Evolutionary conservation across 768 basidiomycete genomes (phyloP).

Genomic region (Omphalotus guepiniiformis): DNA sequence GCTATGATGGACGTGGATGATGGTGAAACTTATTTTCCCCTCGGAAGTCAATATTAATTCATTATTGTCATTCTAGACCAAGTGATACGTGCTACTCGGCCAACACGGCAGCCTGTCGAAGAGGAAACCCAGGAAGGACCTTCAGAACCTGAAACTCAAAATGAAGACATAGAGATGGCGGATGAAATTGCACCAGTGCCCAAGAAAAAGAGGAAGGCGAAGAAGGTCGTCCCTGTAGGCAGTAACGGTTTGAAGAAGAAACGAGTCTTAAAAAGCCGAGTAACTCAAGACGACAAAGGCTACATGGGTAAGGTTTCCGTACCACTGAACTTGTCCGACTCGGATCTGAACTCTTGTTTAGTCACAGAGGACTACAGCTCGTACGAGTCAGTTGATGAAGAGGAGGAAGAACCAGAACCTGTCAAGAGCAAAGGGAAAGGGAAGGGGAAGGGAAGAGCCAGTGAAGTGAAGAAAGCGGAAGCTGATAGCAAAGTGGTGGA

Average conservation of each 20-base stretch:
- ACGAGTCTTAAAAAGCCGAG: conserved; percentile 56
- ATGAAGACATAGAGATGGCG: conserved; percentile 25
- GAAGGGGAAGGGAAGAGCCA: conserved; percentile 23
- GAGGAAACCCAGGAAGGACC: conserved; percentile 22
- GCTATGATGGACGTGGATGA: conserved; percentile 81
- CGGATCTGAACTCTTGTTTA: conserved; percentile 21
- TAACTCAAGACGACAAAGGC: conserved; percentile 57
- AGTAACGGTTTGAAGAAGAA: conserved; percentile 75
- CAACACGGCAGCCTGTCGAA: conserved; percentile 18
- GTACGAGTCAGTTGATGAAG: conserved; percentile 73
- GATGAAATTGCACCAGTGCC: conserved; percentile 31
- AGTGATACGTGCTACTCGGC: conserved; percentile 26
- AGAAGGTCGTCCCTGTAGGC: conserved; percentile 69
- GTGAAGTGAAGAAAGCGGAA: conserved; percentile 19
- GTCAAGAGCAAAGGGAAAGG: conserved; percentile 20
- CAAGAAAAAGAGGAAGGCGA: conserved; percentile 41
- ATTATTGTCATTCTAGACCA: conserved; percentile 22
- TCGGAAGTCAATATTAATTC: not conserved
- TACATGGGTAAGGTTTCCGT: conserved; percentile 54
- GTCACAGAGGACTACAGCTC: conserved; percentile 77
- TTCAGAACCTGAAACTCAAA: conserved; percentile 13
- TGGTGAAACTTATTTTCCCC: conserved; percentile 32
- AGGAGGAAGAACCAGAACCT: conserved; percentile 33
- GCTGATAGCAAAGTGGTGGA: not conserved
- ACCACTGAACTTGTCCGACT: not conserved